These are phyloP conservation scores for Solanum rostratum DNA, from an alignment of 257 asterid species.

Conservation along the genomic window DNA sequence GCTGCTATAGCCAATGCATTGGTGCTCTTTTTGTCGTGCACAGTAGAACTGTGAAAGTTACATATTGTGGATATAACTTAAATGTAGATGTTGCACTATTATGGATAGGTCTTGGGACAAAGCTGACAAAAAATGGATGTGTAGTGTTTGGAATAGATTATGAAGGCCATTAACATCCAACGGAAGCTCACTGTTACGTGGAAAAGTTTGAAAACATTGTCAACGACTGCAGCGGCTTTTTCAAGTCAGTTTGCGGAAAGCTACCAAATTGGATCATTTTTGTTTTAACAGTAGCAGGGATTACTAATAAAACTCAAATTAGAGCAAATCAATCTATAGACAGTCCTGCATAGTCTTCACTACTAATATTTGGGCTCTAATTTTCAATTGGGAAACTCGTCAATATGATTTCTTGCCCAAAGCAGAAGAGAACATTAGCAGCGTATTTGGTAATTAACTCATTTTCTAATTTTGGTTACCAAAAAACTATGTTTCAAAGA, in stretches of 20 bases:
- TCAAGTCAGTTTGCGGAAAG: conserved; percentile 68
- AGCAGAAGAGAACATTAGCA: too few relatives aligned
- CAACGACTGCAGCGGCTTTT: conserved; percentile 44
- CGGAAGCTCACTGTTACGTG: conserved; percentile 76
- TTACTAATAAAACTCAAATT: too few relatives aligned
- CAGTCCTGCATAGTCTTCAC: too few relatives aligned
- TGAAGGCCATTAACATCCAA: conserved; percentile 89
- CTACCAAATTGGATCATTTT: background rate
- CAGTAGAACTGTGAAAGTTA: background rate
- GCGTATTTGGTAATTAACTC: too few relatives aligned
- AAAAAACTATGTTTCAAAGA: too few relatives aligned
- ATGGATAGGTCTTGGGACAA: conserved; percentile 54
- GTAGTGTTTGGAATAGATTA: conserved; percentile 82
- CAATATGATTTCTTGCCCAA: too few relatives aligned
- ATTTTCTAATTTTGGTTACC: too few relatives aligned
- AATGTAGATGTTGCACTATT: background rate
- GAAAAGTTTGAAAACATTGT: conserved; percentile 65
- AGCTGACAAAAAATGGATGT: conserved; percentile 56
- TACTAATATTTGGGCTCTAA: too few relatives aligned
- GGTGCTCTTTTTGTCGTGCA: background rate
- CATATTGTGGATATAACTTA: background rate
- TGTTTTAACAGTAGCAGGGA: too few relatives aligned
- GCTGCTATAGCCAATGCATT: background rate
- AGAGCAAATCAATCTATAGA: too few relatives aligned
- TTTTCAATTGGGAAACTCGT: too few relatives aligned